Base-by-base conservation (phyloP, 257 asterid species). In the Solanum appendiculatum region DNA sequence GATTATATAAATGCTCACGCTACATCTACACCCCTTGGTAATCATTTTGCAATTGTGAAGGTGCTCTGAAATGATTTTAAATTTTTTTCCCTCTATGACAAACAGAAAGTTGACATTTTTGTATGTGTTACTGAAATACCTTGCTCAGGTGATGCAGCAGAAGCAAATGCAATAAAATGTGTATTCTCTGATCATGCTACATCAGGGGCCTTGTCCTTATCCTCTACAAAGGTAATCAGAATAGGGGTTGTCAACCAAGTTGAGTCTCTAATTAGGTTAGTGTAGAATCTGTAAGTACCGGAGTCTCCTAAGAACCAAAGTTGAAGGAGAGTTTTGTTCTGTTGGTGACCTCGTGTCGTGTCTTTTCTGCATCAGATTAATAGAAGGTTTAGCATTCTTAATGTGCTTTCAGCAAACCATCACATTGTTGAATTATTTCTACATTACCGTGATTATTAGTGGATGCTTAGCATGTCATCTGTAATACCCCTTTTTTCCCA, bases 1-100 rank as follows among this genome's bases (percentile, higher is more conserved):
- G 98, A 94, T 87, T 97, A 97, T 91, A 88, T 97, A 84, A 97
- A 97, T 89, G 98, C 99, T 70, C 99, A 97, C 84, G 99, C 99
- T 82, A 97, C 99, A 69, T 97, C 99, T 82, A 97, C 99, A 56
- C 97, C 99, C 86, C 88, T 97, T 90, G 99, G 99, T 96, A 94
- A 90, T 75, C 82, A 44, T 46, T 54, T 46, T 25, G 87, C 89
- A 54, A 29, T 51, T 64, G 23, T 18, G 39, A 58, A 56, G 63
- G 58, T 44, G 72, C 68, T 87, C 27, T 44, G 25, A 58, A 74
- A 86, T 78, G 86, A 83, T 48, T 40, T 46, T 1, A 15, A 80
- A 27, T 0, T 9, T 18, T 29, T 75, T 42, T 6, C 34, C 33
- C 73, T 31, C 85, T 34, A 29, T 33, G 68, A 36, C 23, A 20